A percentile compares a stretch with the other conserved stretches of the same genome.
These are phyloP conservation scores for Delonix regia DNA, from an alignment of 306 rosid genomes.

Conservation along the genomic window DNA sequence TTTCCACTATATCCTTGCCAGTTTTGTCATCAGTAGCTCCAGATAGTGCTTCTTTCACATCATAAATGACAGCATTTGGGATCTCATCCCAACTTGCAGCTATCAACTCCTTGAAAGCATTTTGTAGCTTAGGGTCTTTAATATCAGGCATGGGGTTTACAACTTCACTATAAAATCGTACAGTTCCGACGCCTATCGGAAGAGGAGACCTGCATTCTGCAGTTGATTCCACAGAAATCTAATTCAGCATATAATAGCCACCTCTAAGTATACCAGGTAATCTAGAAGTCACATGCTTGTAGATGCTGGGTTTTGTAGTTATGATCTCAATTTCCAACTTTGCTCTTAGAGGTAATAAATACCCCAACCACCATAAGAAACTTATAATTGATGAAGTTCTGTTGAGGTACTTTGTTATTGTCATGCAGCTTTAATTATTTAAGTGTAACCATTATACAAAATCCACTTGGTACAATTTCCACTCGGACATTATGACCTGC, in stretches of 20 bases:
- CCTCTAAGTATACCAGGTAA: slow-evolving; percentile 1
- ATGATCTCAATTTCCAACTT: slow-evolving; percentile 1
- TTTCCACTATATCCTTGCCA: slow-evolving; percentile 66
- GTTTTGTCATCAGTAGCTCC: slow-evolving; percentile 65
- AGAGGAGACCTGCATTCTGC: slow-evolving; percentile 64
- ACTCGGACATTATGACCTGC: neutral
- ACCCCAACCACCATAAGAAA: neutral
- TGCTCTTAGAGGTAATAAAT: neutral
- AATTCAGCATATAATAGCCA: slow-evolving; percentile 30
- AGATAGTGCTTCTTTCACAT: slow-evolving; percentile 65
- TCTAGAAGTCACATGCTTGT: neutral
- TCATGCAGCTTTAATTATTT: too few relatives aligned
- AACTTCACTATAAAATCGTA: slow-evolving; percentile 61
- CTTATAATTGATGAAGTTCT: too few relatives aligned
- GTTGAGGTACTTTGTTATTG: too few relatives aligned
- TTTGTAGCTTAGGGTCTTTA: slow-evolving; percentile 59
- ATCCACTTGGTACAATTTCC: neutral
- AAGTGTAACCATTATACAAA: neutral
- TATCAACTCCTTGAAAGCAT: slow-evolving; percentile 82
- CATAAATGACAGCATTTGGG: slow-evolving; percentile 46
- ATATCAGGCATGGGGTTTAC: slow-evolving; percentile 64
- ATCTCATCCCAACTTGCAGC: slow-evolving; percentile 77
- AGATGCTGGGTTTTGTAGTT: slow-evolving; percentile 10
- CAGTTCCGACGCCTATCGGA: slow-evolving; percentile 54
- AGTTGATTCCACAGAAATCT: slow-evolving; percentile 26